Base-by-base conservation (phyloP, 2,329 filamentous ascomycete genomes). In the Epichloe sylvatica region DNA sequence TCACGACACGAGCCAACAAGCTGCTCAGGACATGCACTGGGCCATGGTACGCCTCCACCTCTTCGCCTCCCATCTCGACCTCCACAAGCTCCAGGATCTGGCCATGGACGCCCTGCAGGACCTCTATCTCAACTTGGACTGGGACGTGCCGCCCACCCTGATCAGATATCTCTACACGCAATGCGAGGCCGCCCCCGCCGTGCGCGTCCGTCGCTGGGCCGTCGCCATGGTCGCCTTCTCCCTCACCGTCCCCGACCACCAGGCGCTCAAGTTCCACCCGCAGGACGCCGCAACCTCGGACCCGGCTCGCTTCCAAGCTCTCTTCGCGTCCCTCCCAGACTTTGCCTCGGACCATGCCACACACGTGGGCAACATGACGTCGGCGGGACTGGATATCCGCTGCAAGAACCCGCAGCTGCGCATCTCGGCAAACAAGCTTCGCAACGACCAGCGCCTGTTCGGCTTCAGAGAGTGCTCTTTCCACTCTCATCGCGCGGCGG, bases 161-260 rank as follows among this genome's bases (percentile, higher is more conserved):
- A 63, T 80, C 50, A 60, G 63, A 49, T 76, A 72, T 53, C 66
- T 79, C 11, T 80, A 79, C 62, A 69, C 64, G n/a, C 68, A 74
- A 54, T 76, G 74, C 59, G 71, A 76, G 46, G 60, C 70, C 12
- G 60, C 69, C 30, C 66, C 71, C 36, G 69, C 75, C 47, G 69
- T 74, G 39, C 71, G 76, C 9, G 66, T 80, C 38, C 73, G 77
- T 45, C 73, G 75, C 54, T 80, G 77, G 77, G 71, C 75, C 49
- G 75, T 79, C 5, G 76, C 77, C 51, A 79, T 80, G 75, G 69
- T 77, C 13, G 75, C 75, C n/a, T 80, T 75, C 69, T 70, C 71
- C 3, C 67, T 78, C 34, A 66, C 68, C 23, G 62, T 61, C 11
- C 62, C 68, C 37, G 47, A 45, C 38, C 41, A 52, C 19, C 54